These are phyloP conservation scores for Protomyces inundatus DNA, from an alignment of 1,139 yeast species.

Conservation along the genomic window DNA sequence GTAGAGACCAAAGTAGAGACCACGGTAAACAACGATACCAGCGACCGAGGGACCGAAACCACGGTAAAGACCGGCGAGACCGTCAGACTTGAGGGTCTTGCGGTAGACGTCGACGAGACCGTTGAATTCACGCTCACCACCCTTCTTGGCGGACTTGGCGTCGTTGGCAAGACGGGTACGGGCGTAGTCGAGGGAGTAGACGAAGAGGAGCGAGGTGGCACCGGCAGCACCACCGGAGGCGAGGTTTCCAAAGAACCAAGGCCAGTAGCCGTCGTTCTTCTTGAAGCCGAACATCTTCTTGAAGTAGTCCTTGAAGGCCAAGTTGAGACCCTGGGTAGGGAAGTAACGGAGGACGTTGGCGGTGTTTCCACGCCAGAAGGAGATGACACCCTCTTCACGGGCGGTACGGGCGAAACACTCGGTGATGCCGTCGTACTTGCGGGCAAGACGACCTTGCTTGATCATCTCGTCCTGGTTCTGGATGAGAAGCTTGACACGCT, in stretches of 20 bases:
- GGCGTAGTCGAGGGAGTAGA: constrained; percentile 76
- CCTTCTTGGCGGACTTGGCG: constrained; percentile 64
- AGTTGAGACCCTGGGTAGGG: constrained; percentile 81
- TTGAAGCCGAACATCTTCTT: constrained; percentile 71
- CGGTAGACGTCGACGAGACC: constrained; percentile 73
- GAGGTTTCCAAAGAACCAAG: constrained; percentile 72
- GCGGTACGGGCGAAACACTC: constrained; percentile 72
- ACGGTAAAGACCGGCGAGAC: constrained; percentile 76
- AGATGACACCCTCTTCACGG: constrained; percentile 62
- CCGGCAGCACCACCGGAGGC: constrained; percentile 83
- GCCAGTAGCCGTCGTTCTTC: constrained; percentile 61
- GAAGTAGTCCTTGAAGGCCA: constrained; percentile 79
- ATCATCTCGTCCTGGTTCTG: constrained; percentile 82
- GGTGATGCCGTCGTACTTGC: constrained; percentile 59
- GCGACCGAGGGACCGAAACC: constrained; percentile 79
- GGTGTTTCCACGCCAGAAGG: constrained; percentile 83
- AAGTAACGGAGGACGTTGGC: constrained; percentile 79
- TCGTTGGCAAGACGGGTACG: constrained; percentile 81
- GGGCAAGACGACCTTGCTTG: constrained; percentile 70
- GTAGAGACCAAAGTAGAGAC: constrained; percentile 75
- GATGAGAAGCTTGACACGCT: constrained; percentile 72
- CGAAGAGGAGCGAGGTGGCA: constrained; percentile 68
- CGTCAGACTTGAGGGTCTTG: constrained; percentile 70
- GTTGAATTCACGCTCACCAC: constrained; percentile 73
- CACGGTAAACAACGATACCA: constrained; percentile 78